Base-by-base conservation (phyloP, 2,329 filamentous ascomycete genomes). In the Aplosporella prunicola region DNA sequence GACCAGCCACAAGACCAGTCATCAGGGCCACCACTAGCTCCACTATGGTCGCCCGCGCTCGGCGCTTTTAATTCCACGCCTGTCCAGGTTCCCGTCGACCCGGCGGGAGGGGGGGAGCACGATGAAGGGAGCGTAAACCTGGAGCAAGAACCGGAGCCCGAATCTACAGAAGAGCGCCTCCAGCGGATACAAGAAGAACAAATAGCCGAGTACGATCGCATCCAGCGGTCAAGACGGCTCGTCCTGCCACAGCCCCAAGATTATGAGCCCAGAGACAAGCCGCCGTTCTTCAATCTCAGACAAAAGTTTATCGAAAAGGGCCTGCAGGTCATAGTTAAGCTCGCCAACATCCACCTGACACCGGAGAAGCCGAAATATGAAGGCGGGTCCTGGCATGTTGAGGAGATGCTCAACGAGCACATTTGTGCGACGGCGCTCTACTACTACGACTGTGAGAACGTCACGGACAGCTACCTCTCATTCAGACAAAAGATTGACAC, bases 381-480 rank as follows among this genome's bases (percentile, higher is more conserved):
- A 0, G 69, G 69, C 11, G 72, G 72, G 0, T 58, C 56, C 1
- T 77, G 72, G 68, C 72, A 76, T 44, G 48, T 68, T n/a, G 61
- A 66, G 45, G 61, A 61, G 6, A 45, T 44, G 18, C 47, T 61
- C 56, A 81, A 82, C 46, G 78, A 82, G 52, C 71, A 71, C 44
- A 79, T 83, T 24, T 69, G 68, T 45, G 75, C 75, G 0, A 76
- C 75, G 0, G 72, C 76, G 0, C 58, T 82, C 13, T 78, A 76
- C 54, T 77, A 78, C 52, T 74, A 74, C 45, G 71, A 78, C 42
- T 59, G 52, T 30, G 66, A 76, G 0, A 83, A 83, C 51, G 69
- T 80, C 34, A 70, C 69, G 0, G 61, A 69, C 1, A 64, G 62
- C 27, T 47, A 45, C 4, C 62, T 81, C 8, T 54, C 58, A 5